Conservation (phyloP, 2,329 filamentous ascomycete genomes). For the Aspergillus ochraceus region DNA sequence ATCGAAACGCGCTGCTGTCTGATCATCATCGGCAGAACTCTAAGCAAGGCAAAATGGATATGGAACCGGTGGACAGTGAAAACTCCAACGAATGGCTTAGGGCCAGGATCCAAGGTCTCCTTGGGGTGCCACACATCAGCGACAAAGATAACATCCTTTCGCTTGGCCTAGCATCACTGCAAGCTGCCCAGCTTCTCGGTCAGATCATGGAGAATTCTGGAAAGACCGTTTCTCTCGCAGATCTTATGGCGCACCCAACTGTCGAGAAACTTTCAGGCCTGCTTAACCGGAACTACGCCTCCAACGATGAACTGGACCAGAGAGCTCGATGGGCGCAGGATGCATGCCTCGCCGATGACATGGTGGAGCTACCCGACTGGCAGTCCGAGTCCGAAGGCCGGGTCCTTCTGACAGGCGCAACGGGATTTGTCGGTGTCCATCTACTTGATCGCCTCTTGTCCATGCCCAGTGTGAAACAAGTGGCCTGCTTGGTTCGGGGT, state of each 20-base stretch:
- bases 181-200: constrained; percentile 5
- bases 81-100: not conserved
- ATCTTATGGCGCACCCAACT: not conserved
- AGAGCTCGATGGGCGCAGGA: not conserved
- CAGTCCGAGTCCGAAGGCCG: not conserved
- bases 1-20: constrained; percentile 15
- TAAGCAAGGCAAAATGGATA: not conserved
- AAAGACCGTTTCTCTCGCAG: not conserved
- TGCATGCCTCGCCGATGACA: not conserved
- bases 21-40: no score
- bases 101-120: not conserved
- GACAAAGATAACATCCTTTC: constrained; percentile 3
- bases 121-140: not conserved
- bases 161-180: constrained; percentile 4
- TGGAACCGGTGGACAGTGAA: not conserved
- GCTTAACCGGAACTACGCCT: not conserved
- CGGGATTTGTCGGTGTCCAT: not conserved
- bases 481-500: not conserved
- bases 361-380: constrained; percentile 1
- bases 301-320: no score
- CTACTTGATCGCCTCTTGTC: not conserved
- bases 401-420: constrained; percentile 2
- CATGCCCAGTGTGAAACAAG: not conserved
- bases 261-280: not conserved
- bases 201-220: not conserved